Evolutionary conservation across 2,329 filamentous ascomycete genomes (phyloP).

Genomic region (Xylaria sp.): DNA sequence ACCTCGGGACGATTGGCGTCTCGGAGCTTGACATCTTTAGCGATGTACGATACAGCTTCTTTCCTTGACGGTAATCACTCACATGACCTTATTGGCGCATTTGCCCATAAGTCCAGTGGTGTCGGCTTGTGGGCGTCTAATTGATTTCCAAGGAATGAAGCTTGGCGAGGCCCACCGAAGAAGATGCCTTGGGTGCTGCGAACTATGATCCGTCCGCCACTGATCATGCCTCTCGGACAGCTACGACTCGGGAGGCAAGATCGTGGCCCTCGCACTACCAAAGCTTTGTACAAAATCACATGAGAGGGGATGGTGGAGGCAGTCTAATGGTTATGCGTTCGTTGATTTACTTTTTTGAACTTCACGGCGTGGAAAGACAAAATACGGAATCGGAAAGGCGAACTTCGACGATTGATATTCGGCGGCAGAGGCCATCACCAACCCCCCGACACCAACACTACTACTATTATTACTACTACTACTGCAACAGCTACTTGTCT

Average conservation of each 20-base stretch:
- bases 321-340: constrained; percentile 4
- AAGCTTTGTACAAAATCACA: constrained; percentile 11
- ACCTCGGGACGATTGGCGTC: constrained; percentile 19
- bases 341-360: constrained; percentile 10
- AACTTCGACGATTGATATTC: background rate
- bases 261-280: constrained; percentile 7
- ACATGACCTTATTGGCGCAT: constrained; percentile 15
- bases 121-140: constrained; percentile 13
- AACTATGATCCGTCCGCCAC: constrained; percentile 7
- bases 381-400: background rate
- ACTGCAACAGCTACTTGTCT: constrained; percentile 9
- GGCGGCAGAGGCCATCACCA: too few species aligned
- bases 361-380: background rate
- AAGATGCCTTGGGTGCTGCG: constrained; percentile 7
- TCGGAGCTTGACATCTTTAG: constrained; percentile 23
- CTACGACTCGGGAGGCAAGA: constrained; percentile 1
- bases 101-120: constrained; percentile 9
- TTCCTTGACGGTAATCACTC: constrained; percentile 12
- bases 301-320: constrained; percentile 4
- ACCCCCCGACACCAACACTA: too few species aligned
- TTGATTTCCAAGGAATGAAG: constrained; percentile 1
- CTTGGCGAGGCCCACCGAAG: constrained; percentile 1
- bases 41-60: constrained; percentile 23
- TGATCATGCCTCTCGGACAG: background rate
- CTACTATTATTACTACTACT: too few species aligned